phyloP scores from a whole-genome alignment of 495 filamentous ascomycete genomes.

The Hypoxylon fragiforme region DNA sequence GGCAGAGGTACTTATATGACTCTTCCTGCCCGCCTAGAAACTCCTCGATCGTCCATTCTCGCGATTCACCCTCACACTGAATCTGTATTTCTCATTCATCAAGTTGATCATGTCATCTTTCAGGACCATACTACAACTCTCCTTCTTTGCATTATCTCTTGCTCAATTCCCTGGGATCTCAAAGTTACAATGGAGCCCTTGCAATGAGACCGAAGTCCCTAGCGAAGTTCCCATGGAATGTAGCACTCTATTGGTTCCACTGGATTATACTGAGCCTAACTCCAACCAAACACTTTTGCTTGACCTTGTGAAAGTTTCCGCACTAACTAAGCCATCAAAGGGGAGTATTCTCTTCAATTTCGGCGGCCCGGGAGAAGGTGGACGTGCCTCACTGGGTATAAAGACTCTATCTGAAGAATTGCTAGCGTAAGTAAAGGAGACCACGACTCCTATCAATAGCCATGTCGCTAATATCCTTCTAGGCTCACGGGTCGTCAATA shows the following conservation, averaged over 20 bases:
- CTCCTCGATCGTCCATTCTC: not conserved
- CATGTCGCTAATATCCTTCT: not conserved
- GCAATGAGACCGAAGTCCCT: constrained; percentile 22
- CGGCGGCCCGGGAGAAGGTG: constrained; percentile 45
- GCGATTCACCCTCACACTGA: not conserved
- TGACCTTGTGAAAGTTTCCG: constrained; percentile 39
- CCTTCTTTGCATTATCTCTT: constrained; percentile 12
- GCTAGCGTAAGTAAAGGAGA: constrained; percentile 9
- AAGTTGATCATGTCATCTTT: constrained; percentile 5
- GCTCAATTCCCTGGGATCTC: constrained; percentile 10
- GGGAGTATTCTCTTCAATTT: constrained; percentile 53
- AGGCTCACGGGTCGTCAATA: constrained; percentile 41
- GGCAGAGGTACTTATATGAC: constrained; percentile 2
- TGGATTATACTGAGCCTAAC: constrained; percentile 45
- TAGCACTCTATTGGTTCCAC: constrained; percentile 44
- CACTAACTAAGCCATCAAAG: constrained; percentile 37
- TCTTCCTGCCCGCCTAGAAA: not conserved
- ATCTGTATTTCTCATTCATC: no score
- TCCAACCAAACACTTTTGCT: constrained; percentile 41
- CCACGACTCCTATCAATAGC: constrained; percentile 1
- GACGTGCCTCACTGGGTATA: constrained; percentile 12
- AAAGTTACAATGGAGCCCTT: constrained; percentile 26
- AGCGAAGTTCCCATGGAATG: constrained; percentile 36
- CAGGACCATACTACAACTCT: constrained; percentile 4
- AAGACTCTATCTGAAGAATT: constrained; percentile 15